These are phyloP conservation scores for Pontederia crassipes DNA, from an alignment of 176 grass and related monocot genomes.

Conservation along the genomic window DNA sequence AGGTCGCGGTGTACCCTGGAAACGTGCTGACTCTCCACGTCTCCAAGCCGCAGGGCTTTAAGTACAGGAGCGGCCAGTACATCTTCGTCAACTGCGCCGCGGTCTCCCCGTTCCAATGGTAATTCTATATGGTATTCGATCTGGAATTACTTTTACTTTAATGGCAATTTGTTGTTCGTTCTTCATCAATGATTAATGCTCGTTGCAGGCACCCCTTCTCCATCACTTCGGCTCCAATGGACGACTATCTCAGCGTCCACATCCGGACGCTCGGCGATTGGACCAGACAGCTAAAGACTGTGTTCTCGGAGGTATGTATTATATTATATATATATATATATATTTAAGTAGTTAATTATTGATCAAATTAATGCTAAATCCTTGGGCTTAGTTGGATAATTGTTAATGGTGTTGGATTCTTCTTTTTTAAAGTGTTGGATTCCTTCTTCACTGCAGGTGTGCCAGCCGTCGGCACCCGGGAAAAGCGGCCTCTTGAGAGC, in stretches of 20 bases:
- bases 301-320: constrained; percentile 70
- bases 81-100: constrained; percentile 71
- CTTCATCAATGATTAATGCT: constrained; percentile 7
- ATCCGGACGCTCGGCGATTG: constrained; percentile 94
- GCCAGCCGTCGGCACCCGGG: constrained; percentile 38
- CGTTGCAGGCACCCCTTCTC: constrained; percentile 72
- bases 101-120: constrained; percentile 94
- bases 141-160: too few species aligned
- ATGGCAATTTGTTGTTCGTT: too few species aligned
- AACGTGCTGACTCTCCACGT: constrained; percentile 80
- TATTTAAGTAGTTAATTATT: too few species aligned
- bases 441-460: constrained; percentile 31
- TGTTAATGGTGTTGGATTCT: not conserved
- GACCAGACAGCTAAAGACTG: constrained; percentile 70
- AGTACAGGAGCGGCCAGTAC: constrained; percentile 78
- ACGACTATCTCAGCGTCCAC: constrained; percentile 88
- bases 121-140: not conserved
- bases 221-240: constrained; percentile 85
- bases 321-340: too few species aligned
- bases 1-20: constrained; percentile 83
- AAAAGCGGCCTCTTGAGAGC: constrained; percentile 85
- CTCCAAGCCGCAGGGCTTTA: constrained; percentile 86
- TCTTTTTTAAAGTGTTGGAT: not conserved
- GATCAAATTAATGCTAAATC: too few species aligned
- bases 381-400: not conserved